Evolutionary conservation across 2,329 filamentous ascomycete species (phyloP).

Genomic region (Verticillium klebahnii): DNA sequence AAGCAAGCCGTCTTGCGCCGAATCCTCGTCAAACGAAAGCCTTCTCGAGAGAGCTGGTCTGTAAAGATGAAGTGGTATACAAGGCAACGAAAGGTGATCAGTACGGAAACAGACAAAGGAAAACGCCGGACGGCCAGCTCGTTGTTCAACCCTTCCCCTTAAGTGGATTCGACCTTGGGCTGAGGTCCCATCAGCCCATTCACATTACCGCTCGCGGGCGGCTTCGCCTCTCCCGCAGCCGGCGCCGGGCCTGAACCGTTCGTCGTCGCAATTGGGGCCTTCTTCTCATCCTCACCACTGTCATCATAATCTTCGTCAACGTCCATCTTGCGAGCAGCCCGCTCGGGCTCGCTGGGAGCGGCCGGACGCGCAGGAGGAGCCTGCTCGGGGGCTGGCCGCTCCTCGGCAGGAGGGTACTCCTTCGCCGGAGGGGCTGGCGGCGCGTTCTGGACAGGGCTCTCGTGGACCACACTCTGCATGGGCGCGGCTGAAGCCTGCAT

Average conservation of each 20-base stretch:
- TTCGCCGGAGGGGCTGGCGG: constrained; percentile 36
- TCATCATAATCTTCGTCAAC: constrained; percentile 98
- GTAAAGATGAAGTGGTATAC: constrained; percentile 15
- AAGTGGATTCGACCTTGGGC: constrained; percentile 41
- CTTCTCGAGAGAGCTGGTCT: not conserved
- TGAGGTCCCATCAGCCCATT: constrained; percentile 42
- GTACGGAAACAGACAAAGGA: constrained; percentile 10
- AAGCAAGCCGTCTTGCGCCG: not conserved
- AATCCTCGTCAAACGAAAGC: not conserved
- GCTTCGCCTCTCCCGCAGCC: constrained; percentile 48
- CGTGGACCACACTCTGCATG: constrained; percentile 48
- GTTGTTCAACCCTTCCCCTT: not conserved
- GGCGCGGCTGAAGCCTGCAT: constrained; percentile 58
- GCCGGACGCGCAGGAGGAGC: constrained; percentile 39
- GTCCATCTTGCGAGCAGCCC: constrained; percentile 89
- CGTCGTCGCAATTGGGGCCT: constrained; percentile 33
- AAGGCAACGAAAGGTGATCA: constrained; percentile 7
- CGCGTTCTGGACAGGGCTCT: constrained; percentile 25
- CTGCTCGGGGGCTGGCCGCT: constrained; percentile 48
- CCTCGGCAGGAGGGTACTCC: constrained; percentile 50
- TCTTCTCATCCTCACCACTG: constrained; percentile 81
- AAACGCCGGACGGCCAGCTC: not conserved
- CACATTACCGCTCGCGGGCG: constrained; percentile 41
- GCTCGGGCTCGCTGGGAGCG: constrained; percentile 66
- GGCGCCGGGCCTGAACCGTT: constrained; percentile 41